Evolutionary conservation across 2,329 filamentous ascomycete species (phyloP).

Genomic region (Fusarium drepaniforme): DNA sequence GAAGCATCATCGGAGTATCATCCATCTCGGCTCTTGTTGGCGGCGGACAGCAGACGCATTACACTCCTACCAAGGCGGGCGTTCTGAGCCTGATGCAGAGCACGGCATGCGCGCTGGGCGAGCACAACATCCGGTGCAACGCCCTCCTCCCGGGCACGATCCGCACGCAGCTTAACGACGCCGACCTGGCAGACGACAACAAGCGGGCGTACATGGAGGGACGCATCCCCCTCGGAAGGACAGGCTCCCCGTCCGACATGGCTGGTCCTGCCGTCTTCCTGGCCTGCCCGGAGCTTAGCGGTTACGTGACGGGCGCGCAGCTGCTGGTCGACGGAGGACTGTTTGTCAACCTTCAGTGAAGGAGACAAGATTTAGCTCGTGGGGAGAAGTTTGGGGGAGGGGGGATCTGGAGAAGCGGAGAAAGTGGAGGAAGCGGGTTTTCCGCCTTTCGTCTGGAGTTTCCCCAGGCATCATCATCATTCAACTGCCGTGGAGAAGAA

Average conservation of each 20-base stretch:
- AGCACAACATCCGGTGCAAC: slow-evolving; percentile 84
- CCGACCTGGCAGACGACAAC: slow-evolving; percentile 85
- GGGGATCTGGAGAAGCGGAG: slow-evolving; percentile 23
- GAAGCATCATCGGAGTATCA: slow-evolving; percentile 82
- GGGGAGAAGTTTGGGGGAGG: slow-evolving; percentile 29
- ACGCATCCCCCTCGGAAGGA: slow-evolving; percentile 81
- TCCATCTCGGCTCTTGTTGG: slow-evolving; percentile 83
- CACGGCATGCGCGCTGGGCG: slow-evolving; percentile 81
- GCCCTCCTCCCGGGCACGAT: slow-evolving; percentile 87
- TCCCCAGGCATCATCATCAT: slow-evolving; percentile 2
- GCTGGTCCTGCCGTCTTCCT: slow-evolving; percentile 89
- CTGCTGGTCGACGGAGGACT: slow-evolving; percentile 88
- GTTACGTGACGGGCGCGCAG: slow-evolving; percentile 86
- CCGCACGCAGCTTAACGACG: slow-evolving; percentile 85
- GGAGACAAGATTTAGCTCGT: slow-evolving; percentile 34
- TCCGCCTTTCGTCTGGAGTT: not conserved
- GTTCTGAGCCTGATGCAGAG: slow-evolving; percentile 87
- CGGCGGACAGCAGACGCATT: slow-evolving; percentile 83
- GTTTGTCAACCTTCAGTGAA: slow-evolving; percentile 88
- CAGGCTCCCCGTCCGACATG: slow-evolving; percentile 80
- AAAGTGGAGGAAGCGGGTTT: slow-evolving; percentile 6
- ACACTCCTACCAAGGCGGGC: slow-evolving; percentile 90
- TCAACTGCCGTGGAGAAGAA: slow-evolving; percentile 19
- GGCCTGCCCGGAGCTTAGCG: slow-evolving; percentile 81
- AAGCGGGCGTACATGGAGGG: slow-evolving; percentile 85